phyloP scores from a whole-genome alignment of 225 moss, liverwort and hornwort genomes.

The Ulota crispa region DNA sequence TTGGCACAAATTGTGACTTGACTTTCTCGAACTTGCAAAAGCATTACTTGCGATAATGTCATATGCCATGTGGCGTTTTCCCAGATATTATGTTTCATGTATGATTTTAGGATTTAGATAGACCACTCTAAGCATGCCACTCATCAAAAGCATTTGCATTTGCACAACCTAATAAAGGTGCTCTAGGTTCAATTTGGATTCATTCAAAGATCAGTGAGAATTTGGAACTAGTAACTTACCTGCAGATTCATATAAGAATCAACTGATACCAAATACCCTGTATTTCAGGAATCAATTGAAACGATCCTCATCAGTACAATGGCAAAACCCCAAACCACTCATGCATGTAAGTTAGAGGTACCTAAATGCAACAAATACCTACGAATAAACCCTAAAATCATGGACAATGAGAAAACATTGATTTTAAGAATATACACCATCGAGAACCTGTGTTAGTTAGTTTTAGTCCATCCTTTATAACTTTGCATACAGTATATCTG shows the following conservation, averaged over 20 bases:
- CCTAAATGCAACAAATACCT: background rate
- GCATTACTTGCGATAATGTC: no score
- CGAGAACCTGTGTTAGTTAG: background rate
- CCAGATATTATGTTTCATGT: no score
- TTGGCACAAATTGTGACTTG: no score
- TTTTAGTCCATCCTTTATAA: background rate
- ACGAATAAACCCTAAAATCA: background rate
- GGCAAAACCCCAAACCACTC: background rate
- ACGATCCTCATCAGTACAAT: constrained; percentile 6
- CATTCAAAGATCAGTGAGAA: background rate
- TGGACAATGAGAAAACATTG: background rate
- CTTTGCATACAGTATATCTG: background rate
- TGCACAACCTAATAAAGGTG: background rate
- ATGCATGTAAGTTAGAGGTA: background rate
- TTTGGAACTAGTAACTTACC: constrained; percentile 27
- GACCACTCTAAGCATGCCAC: background rate
- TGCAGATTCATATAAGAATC: constrained; percentile 98
- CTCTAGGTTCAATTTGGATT: background rate
- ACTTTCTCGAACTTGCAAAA: no score
- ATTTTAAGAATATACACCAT: background rate
- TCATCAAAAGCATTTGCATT: background rate
- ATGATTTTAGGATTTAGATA: background rate
- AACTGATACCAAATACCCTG: constrained; percentile 96
- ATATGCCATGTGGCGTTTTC: no score
- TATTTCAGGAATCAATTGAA: constrained; percentile 3